Percentiles rank a stretch among this genome's conserved stretches.
phyloP scores from a whole-genome alignment of 768 basidiomycete genomes.

The Agaricus subrufescens region DNA sequence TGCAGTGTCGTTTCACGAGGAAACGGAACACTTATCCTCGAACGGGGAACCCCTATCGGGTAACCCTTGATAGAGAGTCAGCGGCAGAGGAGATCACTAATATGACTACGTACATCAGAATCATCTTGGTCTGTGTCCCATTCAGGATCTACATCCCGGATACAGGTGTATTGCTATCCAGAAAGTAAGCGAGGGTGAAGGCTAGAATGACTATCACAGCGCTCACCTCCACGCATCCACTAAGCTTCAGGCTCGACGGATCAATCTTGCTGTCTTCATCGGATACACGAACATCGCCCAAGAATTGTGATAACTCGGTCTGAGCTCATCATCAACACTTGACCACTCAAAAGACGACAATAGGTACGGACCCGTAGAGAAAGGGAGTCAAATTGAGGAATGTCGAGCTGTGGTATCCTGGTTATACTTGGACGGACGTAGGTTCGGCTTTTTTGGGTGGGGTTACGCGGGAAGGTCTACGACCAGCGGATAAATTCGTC shows the following conservation, averaged over 20 bases:
- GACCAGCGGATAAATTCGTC: no score
- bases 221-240: background rate
- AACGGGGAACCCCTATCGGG: background rate
- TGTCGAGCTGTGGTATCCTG: conserved; percentile 1
- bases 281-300: background rate
- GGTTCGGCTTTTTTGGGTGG: background rate
- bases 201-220: background rate
- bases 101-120: background rate
- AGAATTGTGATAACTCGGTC: background rate
- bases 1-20: background rate
- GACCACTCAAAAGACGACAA: background rate
- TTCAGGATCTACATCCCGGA: background rate
- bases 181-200: background rate
- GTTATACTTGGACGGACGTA: background rate
- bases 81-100: background rate
- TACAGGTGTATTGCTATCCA: background rate
- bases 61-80: background rate
- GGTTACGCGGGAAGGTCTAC: background rate
- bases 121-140: background rate
- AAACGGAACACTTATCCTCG: background rate
- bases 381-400: background rate
- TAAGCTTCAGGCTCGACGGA: background rate
- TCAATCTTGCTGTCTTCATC: background rate
- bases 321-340: background rate
- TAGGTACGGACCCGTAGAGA: background rate